These are phyloP conservation scores for Solanum hybrid DNA, from an alignment of 305 asterid species.

Conservation along the genomic window DNA sequence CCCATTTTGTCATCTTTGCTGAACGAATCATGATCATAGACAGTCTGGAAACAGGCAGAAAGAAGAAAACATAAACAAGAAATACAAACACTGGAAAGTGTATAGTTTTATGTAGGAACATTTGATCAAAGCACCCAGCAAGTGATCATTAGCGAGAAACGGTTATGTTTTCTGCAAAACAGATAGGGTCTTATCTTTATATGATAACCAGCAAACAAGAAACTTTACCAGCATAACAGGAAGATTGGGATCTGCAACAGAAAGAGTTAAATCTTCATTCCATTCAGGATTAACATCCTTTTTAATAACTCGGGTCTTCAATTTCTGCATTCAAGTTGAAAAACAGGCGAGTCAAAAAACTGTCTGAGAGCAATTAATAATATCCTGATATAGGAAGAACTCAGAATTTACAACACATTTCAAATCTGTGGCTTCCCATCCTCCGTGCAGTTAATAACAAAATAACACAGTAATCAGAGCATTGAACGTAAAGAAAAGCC, in stretches of 20 bases:
- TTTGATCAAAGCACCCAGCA: neutral
- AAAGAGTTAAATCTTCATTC: constrained; percentile 75
- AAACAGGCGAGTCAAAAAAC: neutral
- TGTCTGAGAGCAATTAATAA: neutral
- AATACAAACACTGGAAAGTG: neutral
- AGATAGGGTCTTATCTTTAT: neutral
- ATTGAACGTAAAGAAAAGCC: neutral
- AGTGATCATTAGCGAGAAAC: neutral
- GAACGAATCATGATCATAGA: constrained; percentile 80
- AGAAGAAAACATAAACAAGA: neutral
- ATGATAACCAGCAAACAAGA: neutral
- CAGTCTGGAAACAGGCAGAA: constrained; percentile 35
- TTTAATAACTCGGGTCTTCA: constrained; percentile 59
- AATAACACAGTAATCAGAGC: neutral
- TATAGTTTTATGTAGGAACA: neutral
- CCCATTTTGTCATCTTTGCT: constrained; percentile 89
- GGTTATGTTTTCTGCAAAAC: neutral
- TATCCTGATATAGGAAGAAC: neutral
- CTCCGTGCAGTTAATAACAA: neutral
- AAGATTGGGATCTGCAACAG: constrained; percentile 39
- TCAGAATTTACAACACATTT: neutral
- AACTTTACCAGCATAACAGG: constrained; percentile 37
- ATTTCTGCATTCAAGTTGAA: constrained; percentile 31
- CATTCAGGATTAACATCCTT: constrained; percentile 68
- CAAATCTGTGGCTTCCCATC: neutral